These are phyloP conservation scores for Trichoderma erinaceum DNA, from an alignment of 495 filamentous ascomycete genomes.

Conservation along the genomic window DNA sequence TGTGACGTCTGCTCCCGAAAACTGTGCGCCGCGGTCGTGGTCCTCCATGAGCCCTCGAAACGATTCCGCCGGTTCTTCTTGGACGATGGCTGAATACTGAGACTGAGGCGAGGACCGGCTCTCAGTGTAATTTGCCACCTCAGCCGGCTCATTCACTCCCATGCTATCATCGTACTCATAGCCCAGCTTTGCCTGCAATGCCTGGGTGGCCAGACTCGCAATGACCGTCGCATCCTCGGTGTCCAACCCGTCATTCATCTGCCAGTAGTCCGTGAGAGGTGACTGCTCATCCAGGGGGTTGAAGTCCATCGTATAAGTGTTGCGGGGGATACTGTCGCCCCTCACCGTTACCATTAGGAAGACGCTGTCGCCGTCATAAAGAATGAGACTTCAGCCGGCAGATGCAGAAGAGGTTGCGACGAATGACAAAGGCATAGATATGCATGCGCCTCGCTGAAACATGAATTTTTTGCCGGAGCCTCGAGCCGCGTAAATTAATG, in stretches of 20 bases:
- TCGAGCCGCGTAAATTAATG: background rate
- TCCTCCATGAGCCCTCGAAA: background rate
- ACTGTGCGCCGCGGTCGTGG: background rate
- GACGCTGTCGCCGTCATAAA: background rate
- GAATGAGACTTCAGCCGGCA: background rate
- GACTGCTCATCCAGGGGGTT: background rate
- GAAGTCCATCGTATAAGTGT: conserved; percentile 10
- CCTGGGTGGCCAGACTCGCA: background rate
- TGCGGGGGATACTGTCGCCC: background rate
- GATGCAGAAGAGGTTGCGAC: background rate
- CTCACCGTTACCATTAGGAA: background rate
- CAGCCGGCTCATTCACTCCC: background rate
- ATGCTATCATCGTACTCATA: background rate
- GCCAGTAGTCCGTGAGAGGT: background rate
- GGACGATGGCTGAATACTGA: background rate
- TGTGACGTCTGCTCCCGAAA: background rate
- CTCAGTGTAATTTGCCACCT: conserved; percentile 7
- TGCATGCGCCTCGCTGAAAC: background rate
- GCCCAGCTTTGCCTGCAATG: background rate
- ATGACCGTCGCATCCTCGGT: background rate
- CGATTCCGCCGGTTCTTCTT: background rate
- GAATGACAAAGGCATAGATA: background rate
- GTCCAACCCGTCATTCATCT: background rate
- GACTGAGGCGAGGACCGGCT: conserved; percentile 7
- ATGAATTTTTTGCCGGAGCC: background rate